phyloP scores from a whole-genome alignment of 768 basidiomycete genomes.

The Kwoniella sp. region DNA sequence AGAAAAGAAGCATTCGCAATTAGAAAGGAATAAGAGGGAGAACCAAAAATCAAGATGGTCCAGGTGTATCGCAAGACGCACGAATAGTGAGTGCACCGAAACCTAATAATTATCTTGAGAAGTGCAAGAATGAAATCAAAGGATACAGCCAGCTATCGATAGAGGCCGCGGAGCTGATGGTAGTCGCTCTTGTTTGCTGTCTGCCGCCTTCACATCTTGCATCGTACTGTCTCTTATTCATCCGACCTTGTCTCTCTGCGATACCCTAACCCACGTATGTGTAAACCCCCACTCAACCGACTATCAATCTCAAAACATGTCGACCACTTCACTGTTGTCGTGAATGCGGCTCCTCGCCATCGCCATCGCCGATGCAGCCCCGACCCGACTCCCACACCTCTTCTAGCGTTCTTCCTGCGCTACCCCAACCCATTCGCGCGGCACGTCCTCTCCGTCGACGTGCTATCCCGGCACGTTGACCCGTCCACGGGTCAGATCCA shows the following conservation, averaged over 20 bases:
- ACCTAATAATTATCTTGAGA: no score
- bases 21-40: no score
- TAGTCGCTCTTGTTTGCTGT: no score
- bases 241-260: not conserved
- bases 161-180: no score
- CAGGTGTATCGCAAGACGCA: slow-evolving; percentile 46
- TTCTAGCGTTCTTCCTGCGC: slow-evolving; percentile 89
- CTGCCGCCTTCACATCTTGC: no score
- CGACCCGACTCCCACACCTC: slow-evolving; percentile 91
- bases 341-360: not conserved
- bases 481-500: slow-evolving; percentile 69
- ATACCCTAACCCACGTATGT: not conserved
- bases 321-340: not conserved
- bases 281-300: no score
- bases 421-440: slow-evolving; percentile 94
- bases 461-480: slow-evolving; percentile 78
- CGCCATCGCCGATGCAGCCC: slow-evolving; percentile 59
- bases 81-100: slow-evolving; percentile 44
- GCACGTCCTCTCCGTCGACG: slow-evolving; percentile 93
- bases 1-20: no score
- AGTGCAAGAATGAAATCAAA: not conserved
- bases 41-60: no score
- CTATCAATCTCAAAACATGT: no score
- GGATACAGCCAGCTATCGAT: no score
- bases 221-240: not conserved